Evolutionary conservation across 305 asterid genomes (phyloP), one percentile per base, ranked within the genome.

Genomic region (Rubia tinctorum): DNA sequence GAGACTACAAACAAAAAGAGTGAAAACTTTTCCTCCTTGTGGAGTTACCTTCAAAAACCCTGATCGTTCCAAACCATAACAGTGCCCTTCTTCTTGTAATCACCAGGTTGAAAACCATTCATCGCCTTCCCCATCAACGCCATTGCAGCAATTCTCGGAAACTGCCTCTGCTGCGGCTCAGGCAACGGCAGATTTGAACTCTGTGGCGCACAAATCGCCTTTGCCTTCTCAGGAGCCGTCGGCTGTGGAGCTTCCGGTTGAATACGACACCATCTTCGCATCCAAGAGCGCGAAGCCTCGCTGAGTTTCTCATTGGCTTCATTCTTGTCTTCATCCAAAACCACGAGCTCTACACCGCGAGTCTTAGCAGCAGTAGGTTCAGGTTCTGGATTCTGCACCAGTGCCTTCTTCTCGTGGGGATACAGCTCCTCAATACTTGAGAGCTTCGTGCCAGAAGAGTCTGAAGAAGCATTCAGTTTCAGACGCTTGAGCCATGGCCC

Each of bases 121-220:
- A 90, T 76, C 27, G 94, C 88, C 82, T 87, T 93, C 64, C 93
- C 98, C 97, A 91, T 84, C 76, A 89, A 70, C 4, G 97, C 98
- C 96, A 93, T 89, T 40, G 97, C 96, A 45, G 88, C 93, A 71
- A 85, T 80, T 83, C 97, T 91, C 2, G 97, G 97, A 74, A 89
- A 82, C 80, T 91, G 95, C 83, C 84, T 80, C 74, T 81, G 86
- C 71, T 82, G 73, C 47, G 75, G 68, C 69, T 81, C 85, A 76
- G 90, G 86, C 39, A 64, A 13, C 27, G 81, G 74, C 70, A 78
- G 42, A 68, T 84, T 88, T 25, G 85, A 79, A 68, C 78, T 77
- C 68, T 67, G 85, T n/a, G 89, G 90, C 69, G 83, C 89, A 82
- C 86, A 83, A 68, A 78, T 86, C 12, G 51, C 69, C 7, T 73